A percentile compares a stretch with the other conserved stretches of the same genome.
phyloP scores from a whole-genome alignment of 208 protist genomes.

The Acanthamoeba lenticulata region DNA sequence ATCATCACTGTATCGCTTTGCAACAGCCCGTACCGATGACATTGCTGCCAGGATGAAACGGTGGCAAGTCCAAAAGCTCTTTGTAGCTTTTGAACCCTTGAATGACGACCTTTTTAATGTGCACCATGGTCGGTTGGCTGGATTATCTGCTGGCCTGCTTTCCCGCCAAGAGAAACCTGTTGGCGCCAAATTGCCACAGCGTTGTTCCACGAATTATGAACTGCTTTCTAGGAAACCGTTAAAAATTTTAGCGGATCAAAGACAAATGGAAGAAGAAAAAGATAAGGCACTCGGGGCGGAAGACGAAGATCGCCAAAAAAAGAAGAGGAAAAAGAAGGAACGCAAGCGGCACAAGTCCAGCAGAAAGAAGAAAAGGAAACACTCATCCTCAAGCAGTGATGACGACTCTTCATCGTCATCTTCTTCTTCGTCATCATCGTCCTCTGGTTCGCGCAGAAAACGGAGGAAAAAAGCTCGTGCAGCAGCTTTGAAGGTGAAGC shows the following conservation, averaged over 20 bases:
- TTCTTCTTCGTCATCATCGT: neutral
- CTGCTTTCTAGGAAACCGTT: too few species aligned
- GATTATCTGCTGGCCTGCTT: neutral
- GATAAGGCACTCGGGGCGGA: neutral
- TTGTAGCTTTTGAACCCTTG: slow-evolving; percentile 68
- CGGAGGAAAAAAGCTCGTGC: neutral
- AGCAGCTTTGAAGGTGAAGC: neutral
- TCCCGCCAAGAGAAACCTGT: too few species aligned
- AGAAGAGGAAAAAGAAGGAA: neutral
- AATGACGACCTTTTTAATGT: slow-evolving; percentile 63
- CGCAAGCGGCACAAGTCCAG: neutral
- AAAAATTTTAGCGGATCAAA: too few species aligned
- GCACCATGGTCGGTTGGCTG: neutral
- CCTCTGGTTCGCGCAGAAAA: neutral
- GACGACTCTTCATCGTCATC: neutral
- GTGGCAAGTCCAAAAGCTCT: slow-evolving; percentile 16
- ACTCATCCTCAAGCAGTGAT: neutral
- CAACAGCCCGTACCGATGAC: slow-evolving; percentile 28
- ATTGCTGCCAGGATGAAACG: neutral
- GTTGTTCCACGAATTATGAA: too few species aligned
- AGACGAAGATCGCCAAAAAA: neutral
- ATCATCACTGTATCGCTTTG: neutral
- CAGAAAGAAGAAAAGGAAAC: neutral
- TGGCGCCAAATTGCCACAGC: too few species aligned
- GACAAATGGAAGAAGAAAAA: neutral